phyloP scores from a whole-genome alignment of 2,329 filamentous ascomycete species.

The Epichloe hybrida region DNA sequence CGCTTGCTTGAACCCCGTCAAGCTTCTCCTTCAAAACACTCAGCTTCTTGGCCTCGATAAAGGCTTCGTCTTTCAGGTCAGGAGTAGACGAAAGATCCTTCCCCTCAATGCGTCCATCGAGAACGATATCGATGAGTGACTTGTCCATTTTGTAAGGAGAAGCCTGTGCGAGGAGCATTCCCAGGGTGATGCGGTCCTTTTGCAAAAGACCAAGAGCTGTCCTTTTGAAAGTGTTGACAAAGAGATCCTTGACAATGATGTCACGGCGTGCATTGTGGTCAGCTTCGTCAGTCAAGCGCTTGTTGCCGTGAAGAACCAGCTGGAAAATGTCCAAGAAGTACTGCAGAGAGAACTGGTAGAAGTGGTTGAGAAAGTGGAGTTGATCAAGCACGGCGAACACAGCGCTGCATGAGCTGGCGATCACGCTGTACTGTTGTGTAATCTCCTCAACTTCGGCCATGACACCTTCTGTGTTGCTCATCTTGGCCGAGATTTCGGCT shows the following conservation, averaged over 20 bases:
- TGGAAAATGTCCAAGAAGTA: constrained; percentile 98
- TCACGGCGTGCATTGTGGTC: constrained; percentile 72
- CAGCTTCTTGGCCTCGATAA: constrained; percentile 55
- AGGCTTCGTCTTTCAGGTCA: constrained; percentile 51
- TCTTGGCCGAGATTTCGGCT: constrained; percentile 90
- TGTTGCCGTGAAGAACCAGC: constrained; percentile 71
- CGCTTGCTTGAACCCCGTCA: constrained; percentile 42
- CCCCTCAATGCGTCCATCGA: constrained; percentile 65
- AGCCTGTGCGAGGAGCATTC: constrained; percentile 88
- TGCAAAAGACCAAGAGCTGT: constrained; percentile 89
- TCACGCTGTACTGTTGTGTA: constrained; percentile 84
- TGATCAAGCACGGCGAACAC: constrained; percentile 96
- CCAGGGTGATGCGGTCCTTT: constrained; percentile 80
- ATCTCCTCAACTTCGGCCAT: constrained; percentile 97
- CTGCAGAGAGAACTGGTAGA: constrained; percentile 97
- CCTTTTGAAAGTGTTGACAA: constrained; percentile 80
- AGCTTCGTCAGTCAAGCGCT: constrained; percentile 53
- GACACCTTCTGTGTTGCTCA: constrained; percentile 89
- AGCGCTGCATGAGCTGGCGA: constrained; percentile 89
- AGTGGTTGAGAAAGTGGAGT: constrained; percentile 95
- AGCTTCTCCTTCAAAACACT: constrained; percentile 61
- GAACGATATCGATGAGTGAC: constrained; percentile 68
- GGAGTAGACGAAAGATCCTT: constrained; percentile 62
- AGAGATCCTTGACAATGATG: constrained; percentile 81
- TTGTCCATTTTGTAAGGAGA: constrained; percentile 96